Conservation (phyloP, 2,329 filamentous ascomycete genomes). For the Fusarium sp. region DNA sequence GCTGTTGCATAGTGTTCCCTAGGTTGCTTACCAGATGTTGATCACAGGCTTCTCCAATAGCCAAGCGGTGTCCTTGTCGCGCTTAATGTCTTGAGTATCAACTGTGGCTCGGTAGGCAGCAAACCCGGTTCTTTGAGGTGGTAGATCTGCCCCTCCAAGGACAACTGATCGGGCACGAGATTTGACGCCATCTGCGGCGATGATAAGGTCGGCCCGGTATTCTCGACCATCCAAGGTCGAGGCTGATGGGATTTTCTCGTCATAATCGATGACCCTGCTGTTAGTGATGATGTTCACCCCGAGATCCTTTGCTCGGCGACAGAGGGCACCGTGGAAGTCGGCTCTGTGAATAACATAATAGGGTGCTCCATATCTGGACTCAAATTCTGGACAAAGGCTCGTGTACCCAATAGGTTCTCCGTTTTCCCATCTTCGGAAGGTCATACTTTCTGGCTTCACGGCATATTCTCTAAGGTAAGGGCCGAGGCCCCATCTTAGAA, state of each 20-base stretch:
- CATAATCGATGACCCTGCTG: neutral
- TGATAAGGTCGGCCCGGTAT: neutral
- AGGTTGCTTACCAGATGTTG: conserved; percentile 3
- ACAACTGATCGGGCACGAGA: conserved; percentile 1
- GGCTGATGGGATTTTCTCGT: conserved; percentile 2
- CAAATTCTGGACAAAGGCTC: neutral
- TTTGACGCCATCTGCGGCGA: conserved; percentile 13
- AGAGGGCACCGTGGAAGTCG: conserved; percentile 8
- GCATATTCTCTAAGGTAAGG: conserved; percentile 3
- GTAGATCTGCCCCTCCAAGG: conserved; percentile 3
- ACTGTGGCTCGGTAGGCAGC: conserved; percentile 5
- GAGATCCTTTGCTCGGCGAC: neutral
- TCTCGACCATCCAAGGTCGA: neutral
- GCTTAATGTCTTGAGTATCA: neutral
- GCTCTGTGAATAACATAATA: conserved; percentile 8
- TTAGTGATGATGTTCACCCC: neutral
- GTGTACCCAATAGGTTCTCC: neutral
- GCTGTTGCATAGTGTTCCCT: fast-evolving
- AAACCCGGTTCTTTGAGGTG: conserved; percentile 4
- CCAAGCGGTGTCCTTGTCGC: neutral
- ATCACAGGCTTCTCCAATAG: neutral
- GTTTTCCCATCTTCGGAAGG: conserved; percentile 5
- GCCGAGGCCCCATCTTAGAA: neutral
- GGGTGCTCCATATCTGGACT: neutral
- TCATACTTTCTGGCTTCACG: conserved; percentile 13